phyloP scores from a whole-genome alignment of 1,139 yeast genomes.

The Lizanozyma gosingica region DNA sequence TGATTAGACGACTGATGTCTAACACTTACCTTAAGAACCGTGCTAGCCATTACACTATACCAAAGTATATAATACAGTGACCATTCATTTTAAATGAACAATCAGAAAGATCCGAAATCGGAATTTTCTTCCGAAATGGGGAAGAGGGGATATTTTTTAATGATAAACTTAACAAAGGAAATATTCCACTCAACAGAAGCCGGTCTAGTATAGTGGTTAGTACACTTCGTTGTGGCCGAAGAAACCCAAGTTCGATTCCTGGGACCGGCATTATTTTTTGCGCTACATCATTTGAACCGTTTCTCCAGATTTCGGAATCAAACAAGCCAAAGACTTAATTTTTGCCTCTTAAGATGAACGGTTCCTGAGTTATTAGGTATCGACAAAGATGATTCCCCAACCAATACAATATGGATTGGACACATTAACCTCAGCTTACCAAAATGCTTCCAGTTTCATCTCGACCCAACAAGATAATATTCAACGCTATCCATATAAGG shows the following conservation, averaged over 20 bases:
- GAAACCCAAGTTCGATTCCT: constrained; percentile 51
- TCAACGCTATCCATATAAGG: constrained; percentile 11
- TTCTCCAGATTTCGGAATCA: no score
- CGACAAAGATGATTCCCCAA: constrained; percentile 33
- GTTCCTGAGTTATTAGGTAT: no score
- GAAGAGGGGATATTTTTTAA: no score
- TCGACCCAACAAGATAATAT: constrained; percentile 17
- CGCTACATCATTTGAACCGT: no score
- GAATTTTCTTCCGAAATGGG: no score
- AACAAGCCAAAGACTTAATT: no score
- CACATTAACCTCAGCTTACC: constrained; percentile 19
- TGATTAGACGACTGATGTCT: no score
- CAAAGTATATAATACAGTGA: neutral
- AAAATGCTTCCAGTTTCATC: constrained; percentile 17
- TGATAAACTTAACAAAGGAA: neutral
- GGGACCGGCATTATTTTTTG: constrained; percentile 32
- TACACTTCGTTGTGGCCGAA: constrained; percentile 50
- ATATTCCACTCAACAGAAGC: neutral
- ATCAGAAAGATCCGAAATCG: no score
- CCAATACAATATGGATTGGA: constrained; percentile 35
- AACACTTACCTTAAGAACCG: no score
- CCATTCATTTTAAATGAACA: no score
- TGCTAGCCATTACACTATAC: neutral
- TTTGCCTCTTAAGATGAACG: no score
- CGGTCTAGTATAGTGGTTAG: constrained; percentile 10